Evolutionary conservation across 176 grass and related monocot genomes (phyloP).

Genomic region (Ampelocalamus luodianensis): DNA sequence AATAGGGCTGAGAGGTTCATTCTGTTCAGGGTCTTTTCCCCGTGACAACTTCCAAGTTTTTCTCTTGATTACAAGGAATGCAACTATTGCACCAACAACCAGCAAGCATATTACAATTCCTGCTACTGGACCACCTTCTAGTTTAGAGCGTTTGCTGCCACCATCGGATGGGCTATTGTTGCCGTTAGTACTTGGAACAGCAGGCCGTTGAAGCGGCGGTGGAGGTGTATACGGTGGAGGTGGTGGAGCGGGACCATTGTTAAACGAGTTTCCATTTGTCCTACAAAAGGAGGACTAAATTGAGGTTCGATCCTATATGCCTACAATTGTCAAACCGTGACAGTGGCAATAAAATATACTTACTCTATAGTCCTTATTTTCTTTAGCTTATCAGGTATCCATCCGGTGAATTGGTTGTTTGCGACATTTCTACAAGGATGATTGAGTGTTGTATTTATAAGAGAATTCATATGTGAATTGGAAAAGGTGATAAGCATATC

Average conservation of each 20-base stretch:
- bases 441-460: constrained; percentile 34
- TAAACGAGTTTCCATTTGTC: constrained; percentile 76
- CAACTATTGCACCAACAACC: constrained; percentile 52
- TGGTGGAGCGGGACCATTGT: constrained; percentile 63
- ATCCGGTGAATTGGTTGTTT: constrained; percentile 91
- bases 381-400: constrained; percentile 84
- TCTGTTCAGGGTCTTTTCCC: constrained; percentile 55
- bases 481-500: background rate
- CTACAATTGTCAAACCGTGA: background rate
- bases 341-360: constrained; percentile 42
- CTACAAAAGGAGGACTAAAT: constrained; percentile 50
- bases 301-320: constrained; percentile 23
- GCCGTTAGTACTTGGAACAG: constrained; percentile 34
- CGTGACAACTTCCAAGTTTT: constrained; percentile 52
- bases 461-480: constrained; percentile 1
- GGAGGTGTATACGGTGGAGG: constrained; percentile 65
- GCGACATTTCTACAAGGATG: constrained; percentile 72
- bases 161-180: constrained; percentile 26
- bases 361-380: constrained; percentile 74
- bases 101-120: constrained; percentile 89
- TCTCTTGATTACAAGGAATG: constrained; percentile 72
- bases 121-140: constrained; percentile 71
- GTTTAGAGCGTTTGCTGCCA: constrained; percentile 56
- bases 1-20: constrained; percentile 73
- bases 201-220: constrained; percentile 28